Evolutionary conservation across 106 monocot genomes (phyloP), one percentile per base, ranked within the genome.

Genomic region (Amphibolis antarctica): DNA sequence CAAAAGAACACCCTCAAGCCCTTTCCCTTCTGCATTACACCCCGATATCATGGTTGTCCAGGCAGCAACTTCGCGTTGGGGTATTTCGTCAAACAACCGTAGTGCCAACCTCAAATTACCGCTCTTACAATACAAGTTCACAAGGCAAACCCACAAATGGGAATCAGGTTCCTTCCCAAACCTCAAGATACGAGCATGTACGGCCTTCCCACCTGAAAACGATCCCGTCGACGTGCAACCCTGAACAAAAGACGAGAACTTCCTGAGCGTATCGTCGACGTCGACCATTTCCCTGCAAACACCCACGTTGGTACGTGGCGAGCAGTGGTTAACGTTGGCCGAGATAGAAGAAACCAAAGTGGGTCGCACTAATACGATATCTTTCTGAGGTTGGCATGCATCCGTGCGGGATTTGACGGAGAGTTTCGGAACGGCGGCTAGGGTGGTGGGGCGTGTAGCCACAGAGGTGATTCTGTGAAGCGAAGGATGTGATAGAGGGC

Each of bases 21-120:
- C 46, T 20, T 71, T 44, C 45, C 21, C 59, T 28, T 56, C 79
- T n/a, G 9, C 27, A 3, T 24, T 17, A 15, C 51, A 75, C 27
- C 74, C 66, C 0, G 75, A 18, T 28, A 74, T 65, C 29, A 79
- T 17, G 14, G 74, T 42, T 2, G 74, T 69, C 73, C 79, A 79
- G 27, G 68, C 70, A 28, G 70, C 70, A 15, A 71, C 65, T 63
- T 79, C 71, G 24, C 70, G 28, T 0, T 62, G 19, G 18, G 74
- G 79, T 70, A 79, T 79, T 70, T 47, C 56, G 4, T 75, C 79
- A 43, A 79, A 71, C 66, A 75, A 18, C 12, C 19, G 59, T 10
- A 22, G 46, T 22, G 75, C 79, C 18, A 20, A 62, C 5, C 3
- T 11, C 13, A 75, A 10, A 0, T 28, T 45, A 20, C 75, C 48